phyloP scores from a whole-genome alignment of 2,329 filamentous ascomycete species.

The Phyllosticta paracitricarpa region DNA sequence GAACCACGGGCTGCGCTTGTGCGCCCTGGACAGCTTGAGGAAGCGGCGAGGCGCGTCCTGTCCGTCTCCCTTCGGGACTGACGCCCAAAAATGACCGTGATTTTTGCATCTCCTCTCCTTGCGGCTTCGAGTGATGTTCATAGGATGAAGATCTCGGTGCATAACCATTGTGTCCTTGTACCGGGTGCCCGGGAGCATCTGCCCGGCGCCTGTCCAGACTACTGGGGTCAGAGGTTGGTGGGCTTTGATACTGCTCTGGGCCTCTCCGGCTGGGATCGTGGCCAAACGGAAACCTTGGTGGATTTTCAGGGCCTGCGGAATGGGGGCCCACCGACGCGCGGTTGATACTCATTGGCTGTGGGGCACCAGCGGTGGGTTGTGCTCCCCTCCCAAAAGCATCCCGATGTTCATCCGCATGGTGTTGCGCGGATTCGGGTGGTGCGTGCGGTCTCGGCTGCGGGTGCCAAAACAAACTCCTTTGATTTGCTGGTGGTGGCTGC shows the following conservation, averaged over 20 bases:
- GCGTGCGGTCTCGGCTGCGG: conserved; percentile 19
- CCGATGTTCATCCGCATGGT: conserved; percentile 22
- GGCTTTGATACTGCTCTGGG: conserved; percentile 29
- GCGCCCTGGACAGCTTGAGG: conserved; percentile 91
- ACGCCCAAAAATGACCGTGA: conserved; percentile 64
- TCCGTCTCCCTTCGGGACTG: conserved; percentile 63
- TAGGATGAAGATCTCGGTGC: conserved; percentile 18
- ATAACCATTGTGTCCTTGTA: conserved; percentile 22
- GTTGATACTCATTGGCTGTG: conserved; percentile 3
- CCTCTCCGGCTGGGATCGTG: conserved; percentile 25
- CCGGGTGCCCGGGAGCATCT: conserved; percentile 24
- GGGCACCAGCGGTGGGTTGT: neutral
- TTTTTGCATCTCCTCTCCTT: conserved; percentile 47
- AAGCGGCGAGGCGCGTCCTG: conserved; percentile 75
- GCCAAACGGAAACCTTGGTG: conserved; percentile 14
- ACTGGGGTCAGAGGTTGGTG: conserved; percentile 29
- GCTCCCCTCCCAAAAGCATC: conserved; percentile 9
- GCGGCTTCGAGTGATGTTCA: conserved; percentile 30
- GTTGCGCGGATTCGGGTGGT: conserved; percentile 19
- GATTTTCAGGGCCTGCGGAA: neutral
- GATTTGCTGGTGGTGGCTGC: conserved; percentile 12
- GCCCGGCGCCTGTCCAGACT: conserved; percentile 24
- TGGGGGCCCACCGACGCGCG: neutral
- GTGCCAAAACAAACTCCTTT: conserved; percentile 23
- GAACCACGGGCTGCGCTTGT: conserved; percentile 68